Base-by-base conservation (phyloP, 1,284 basidiomycete species). In the Golubevia pallescens region DNA sequence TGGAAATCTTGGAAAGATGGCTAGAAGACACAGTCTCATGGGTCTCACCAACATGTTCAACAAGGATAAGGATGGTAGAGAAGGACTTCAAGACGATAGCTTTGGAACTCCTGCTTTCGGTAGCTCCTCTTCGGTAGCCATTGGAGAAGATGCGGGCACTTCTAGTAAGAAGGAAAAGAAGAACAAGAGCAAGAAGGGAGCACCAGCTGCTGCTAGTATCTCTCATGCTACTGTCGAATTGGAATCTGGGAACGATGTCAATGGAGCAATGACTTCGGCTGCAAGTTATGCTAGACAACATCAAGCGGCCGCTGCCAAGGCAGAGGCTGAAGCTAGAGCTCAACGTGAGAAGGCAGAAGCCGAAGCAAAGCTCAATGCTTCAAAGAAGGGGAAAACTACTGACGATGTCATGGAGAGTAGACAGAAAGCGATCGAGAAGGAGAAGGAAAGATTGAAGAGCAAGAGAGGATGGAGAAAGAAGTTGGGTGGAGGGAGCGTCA, bases 211-310 rank as follows among this genome's bases (percentile, higher is more conserved):
- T 57, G 91, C 94, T 0, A 90, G 90, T 58, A 90, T 97, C 55
- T 93, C 92, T 57, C 92, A 92, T 81, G 93, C 92, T 51, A 92
- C 93, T 19, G 94, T 92, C 5, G 94, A 97, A 87, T 87, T 93
- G 70, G 94, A 96, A 75, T 89, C 88, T 55, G 88, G 89, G 86
- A 85, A 86, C 57, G 86, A 88, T 1, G 89, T 90, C 60, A 86
- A 93, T 85, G 90, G 89, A 57, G 94, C 94, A 7, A 88, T 98
- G 62, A 93, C 93, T 73, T 95, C 95, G 2, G 95, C 96, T 28
- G 96, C 95, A 0, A 92, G 93, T 80, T 90, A 97, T 13, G 94
- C 93, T 0, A 87, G 94, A 56, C 93, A 95, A 84, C 95, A 97
- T 85, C 86, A 87, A 69, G 93, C 94, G 56, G 92, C 92, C 57